Conservation (phyloP, 495 filamentous ascomycete species). For the Pyronema omphalodes region DNA sequence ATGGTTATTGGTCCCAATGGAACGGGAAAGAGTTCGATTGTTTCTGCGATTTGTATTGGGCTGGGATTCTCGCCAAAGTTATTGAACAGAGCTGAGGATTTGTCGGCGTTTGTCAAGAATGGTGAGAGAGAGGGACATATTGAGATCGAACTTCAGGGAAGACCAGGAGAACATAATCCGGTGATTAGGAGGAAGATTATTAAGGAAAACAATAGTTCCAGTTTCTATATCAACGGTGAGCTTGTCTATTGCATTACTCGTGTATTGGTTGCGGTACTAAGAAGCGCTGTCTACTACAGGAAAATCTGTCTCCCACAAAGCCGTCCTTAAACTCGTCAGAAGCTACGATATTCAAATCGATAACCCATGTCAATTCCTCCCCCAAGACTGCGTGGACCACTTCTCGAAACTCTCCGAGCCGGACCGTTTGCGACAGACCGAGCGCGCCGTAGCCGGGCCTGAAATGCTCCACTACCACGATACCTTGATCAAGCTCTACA, state of each 20-base stretch:
- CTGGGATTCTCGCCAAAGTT: slow-evolving; percentile 64
- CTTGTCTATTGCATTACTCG: neutral
- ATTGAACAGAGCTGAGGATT: slow-evolving; percentile 69
- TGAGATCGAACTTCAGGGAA: slow-evolving; percentile 69
- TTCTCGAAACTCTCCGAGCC: slow-evolving; percentile 72
- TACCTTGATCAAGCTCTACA: slow-evolving; percentile 48
- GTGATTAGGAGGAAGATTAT: slow-evolving; percentile 58
- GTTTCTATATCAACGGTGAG: slow-evolving; percentile 49
- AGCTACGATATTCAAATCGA: slow-evolving; percentile 79
- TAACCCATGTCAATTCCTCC: slow-evolving; percentile 93
- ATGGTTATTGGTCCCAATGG: slow-evolving; percentile 99
- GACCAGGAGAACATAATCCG: slow-evolving; percentile 39
- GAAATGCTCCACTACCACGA: slow-evolving; percentile 68
- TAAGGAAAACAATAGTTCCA: slow-evolving; percentile 59
- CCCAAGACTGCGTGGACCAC: slow-evolving; percentile 88
- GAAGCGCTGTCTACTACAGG: neutral
- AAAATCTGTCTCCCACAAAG: slow-evolving; percentile 28
- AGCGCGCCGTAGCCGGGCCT: slow-evolving; percentile 64
- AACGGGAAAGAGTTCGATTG: slow-evolving; percentile 91
- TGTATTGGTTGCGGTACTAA: neutral
- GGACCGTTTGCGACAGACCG: slow-evolving; percentile 72
- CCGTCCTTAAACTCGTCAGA: slow-evolving; percentile 44
- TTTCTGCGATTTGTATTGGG: slow-evolving; percentile 91
- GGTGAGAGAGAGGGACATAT: slow-evolving; percentile 57
- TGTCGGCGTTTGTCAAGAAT: slow-evolving; percentile 87